Evolutionary conservation across 306 rosid genomes (phyloP).

Genomic region (Potentilla sterilis): DNA sequence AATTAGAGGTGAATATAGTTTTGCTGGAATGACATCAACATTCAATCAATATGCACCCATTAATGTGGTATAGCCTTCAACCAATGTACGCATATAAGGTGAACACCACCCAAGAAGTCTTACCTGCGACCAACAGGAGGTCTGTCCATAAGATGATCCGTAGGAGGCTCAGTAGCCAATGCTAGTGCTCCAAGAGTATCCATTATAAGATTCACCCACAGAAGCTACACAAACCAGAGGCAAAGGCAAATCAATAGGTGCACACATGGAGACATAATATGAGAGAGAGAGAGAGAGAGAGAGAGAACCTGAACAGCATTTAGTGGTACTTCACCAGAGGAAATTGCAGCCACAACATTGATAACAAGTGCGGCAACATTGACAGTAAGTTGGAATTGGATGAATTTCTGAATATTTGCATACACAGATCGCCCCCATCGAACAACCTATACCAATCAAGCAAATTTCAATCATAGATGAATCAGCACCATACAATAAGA

Average conservation of each 20-base stretch:
- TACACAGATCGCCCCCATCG: slow-evolving; percentile 95
- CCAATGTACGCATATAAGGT: not conserved
- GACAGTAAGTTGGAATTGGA: slow-evolving; percentile 95
- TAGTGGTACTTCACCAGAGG: slow-evolving; percentile 85
- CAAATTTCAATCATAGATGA: slow-evolving; percentile 10
- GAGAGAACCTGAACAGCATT: slow-evolving; percentile 91
- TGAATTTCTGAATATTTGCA: slow-evolving; percentile 97
- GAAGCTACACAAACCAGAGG: slow-evolving; percentile 58
- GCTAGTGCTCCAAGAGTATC: slow-evolving; percentile 98
- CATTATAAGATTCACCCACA: slow-evolving; percentile 99
- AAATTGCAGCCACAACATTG: slow-evolving; percentile 81
- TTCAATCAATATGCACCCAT: not conserved
- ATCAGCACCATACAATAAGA: slow-evolving; percentile 2
- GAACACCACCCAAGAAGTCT: not conserved
- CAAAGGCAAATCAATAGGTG: slow-evolving; percentile 18
- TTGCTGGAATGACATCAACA: not conserved
- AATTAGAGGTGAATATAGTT: slow-evolving; percentile 14
- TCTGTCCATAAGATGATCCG: slow-evolving; percentile 83
- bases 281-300: slow-evolving; percentile 7
- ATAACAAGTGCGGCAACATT: slow-evolving; percentile 92
- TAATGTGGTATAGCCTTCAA: not conserved
- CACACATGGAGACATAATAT: slow-evolving; percentile 5
- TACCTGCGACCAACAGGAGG: slow-evolving; percentile 83
- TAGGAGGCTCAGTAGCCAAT: slow-evolving; percentile 97
- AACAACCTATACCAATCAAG: slow-evolving; percentile 63